Evolutionary conservation across 2,329 filamentous ascomycete species (phyloP).

Genomic region (Paracamarosporium sp.): DNA sequence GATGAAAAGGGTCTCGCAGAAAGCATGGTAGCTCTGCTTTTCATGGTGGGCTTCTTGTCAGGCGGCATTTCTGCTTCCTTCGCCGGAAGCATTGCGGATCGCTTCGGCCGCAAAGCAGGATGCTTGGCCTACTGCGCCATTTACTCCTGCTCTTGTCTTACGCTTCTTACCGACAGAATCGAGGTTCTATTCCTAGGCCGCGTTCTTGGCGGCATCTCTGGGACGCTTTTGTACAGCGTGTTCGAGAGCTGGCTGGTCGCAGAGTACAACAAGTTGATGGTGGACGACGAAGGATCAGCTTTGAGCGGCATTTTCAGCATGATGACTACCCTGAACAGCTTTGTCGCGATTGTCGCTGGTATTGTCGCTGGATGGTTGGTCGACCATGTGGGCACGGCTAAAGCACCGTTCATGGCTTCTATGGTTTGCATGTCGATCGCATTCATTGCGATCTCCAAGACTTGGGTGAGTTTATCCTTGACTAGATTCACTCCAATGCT

Average conservation of each 20-base stretch:
- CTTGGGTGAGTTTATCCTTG: conserved; percentile 53
- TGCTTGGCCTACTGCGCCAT: conserved; percentile 63
- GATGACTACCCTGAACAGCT: conserved; percentile 55
- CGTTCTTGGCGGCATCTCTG: conserved; percentile 61
- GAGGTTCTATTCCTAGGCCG: conserved; percentile 60
- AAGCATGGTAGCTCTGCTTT: conserved; percentile 49
- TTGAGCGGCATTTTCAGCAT: conserved; percentile 62
- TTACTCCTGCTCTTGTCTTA: conserved; percentile 61
- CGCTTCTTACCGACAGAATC: conserved; percentile 57
- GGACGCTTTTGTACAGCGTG: conserved; percentile 64
- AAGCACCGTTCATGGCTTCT: conserved; percentile 59
- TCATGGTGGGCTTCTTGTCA: conserved; percentile 55
- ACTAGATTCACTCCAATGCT: background rate
- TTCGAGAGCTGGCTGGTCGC: conserved; percentile 70
- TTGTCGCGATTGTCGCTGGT: conserved; percentile 61
- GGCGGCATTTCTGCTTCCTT: conserved; percentile 58
- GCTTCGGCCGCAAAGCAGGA: conserved; percentile 58
- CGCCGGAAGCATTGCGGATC: conserved; percentile 57
- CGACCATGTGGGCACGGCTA: conserved; percentile 53
- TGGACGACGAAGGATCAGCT: conserved; percentile 52
- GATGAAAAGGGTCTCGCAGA: conserved; percentile 57
- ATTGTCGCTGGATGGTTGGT: conserved; percentile 62
- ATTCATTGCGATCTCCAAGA: conserved; percentile 54
- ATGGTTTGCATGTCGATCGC: conserved; percentile 54
- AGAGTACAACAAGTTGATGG: conserved; percentile 58